Evolutionary conservation across 1,284 basidiomycete genomes (phyloP).

Genomic region (Cutaneotrichosporon cutaneum): DNA sequence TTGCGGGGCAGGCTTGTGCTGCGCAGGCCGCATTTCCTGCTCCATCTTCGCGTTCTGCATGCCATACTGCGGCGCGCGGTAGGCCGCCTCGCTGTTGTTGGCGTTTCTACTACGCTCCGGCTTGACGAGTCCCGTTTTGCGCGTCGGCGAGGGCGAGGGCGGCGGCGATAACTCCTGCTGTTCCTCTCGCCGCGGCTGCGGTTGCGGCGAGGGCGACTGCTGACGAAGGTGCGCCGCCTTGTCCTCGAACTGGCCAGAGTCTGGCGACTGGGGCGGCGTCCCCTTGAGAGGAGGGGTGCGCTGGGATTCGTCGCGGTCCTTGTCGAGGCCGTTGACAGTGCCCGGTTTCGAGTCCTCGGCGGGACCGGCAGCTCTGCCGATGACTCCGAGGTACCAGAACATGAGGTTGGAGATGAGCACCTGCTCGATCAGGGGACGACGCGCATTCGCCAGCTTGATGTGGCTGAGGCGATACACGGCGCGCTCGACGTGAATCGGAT

Average conservation of each 20-base stretch:
- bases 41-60: constrained; percentile 89
- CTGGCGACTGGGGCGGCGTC: constrained; percentile 43
- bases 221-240: constrained; percentile 1
- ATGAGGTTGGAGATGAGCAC: constrained; percentile 98
- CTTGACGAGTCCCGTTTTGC: constrained; percentile 45
- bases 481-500: constrained; percentile 96
- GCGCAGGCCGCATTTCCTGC: constrained; percentile 59
- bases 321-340: constrained; percentile 49
- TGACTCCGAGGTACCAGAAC: constrained; percentile 99
- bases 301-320: constrained; percentile 39
- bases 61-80: constrained; percentile 85
- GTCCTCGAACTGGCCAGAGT: constrained; percentile 30
- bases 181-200: not conserved
- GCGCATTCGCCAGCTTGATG: constrained; percentile 96
- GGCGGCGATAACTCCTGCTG: constrained; percentile 31
- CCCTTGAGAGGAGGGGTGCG: constrained; percentile 49
- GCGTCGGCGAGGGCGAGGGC: constrained; percentile 32
- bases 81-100: constrained; percentile 70
- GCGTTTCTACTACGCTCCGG: constrained; percentile 52
- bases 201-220: not conserved
- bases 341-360: constrained; percentile 53
- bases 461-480: constrained; percentile 96
- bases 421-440: constrained; percentile 94
- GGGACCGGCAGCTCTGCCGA: constrained; percentile 64
- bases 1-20: constrained; percentile 13